Conservation (phyloP, 495 filamentous ascomycete genomes). For the Daldinia caldariorum region DNA sequence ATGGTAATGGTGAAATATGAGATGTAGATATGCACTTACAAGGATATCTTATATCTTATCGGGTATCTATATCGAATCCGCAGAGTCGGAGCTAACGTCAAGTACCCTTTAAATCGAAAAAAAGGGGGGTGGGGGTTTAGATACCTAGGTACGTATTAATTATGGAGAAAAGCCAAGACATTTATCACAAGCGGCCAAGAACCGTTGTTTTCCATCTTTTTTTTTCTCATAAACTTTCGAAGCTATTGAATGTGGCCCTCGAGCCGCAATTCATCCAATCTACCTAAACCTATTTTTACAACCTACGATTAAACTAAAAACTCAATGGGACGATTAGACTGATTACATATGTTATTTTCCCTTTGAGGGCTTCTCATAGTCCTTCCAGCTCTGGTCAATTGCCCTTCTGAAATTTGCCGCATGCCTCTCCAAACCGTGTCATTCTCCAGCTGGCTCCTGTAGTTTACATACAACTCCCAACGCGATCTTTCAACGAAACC, state of each 20-base stretch:
- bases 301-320: constrained; percentile 18
- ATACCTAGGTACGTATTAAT: too few species aligned
- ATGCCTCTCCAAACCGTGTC: constrained; percentile 27
- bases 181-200: constrained; percentile 27
- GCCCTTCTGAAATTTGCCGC: constrained; percentile 15
- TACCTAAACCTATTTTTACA: constrained; percentile 3
- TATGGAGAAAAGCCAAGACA: constrained; percentile 32
- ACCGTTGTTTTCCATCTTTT: constrained; percentile 13
- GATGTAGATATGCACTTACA: constrained; percentile 34
- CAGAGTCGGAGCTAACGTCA: constrained; percentile 28
- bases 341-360: constrained; percentile 20
- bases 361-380: constrained; percentile 14
- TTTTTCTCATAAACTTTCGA: constrained; percentile 25
- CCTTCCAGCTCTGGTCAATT: constrained; percentile 14
- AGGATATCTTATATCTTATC: constrained; percentile 20
- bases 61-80: constrained; percentile 18
- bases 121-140: constrained; percentile 29
- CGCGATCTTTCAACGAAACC: neutral
- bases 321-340: constrained; percentile 12
- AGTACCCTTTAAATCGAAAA: constrained; percentile 19
- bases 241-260: constrained; percentile 25
- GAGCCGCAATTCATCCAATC: constrained; percentile 22
- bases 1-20: constrained; percentile 8
- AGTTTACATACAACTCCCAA: constrained; percentile 5
- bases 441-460: constrained; percentile 19